Evolutionary conservation across 1,139 yeast species (phyloP), one percentile per base, ranked within the genome.

Genomic region (Pichia sp.): DNA sequence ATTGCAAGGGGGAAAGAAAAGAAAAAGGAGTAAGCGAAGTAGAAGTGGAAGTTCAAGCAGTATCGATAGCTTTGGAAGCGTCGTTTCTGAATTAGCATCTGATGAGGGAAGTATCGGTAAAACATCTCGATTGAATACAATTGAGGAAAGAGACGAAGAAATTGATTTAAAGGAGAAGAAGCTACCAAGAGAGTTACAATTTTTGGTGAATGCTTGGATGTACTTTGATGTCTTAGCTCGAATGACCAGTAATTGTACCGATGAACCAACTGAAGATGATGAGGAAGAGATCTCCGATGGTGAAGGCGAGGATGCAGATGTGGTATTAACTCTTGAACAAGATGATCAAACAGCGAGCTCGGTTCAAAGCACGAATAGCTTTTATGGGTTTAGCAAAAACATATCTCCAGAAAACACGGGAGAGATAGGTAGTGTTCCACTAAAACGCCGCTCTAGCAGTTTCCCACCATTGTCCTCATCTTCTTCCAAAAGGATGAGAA

Each of bases 161-260:
- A 24, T 19, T 14, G 29, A 29, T 13, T 17, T 22, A 13, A 26
- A 21, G 4, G 14, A 35, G 11, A 33, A 27, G 11, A 45, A 35
- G 31, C 32, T 69, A 15, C 75, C 76, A 3, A 60, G 56, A 38
- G 67, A 67, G 35, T 59, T 74, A 24, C 77, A 66, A 47, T 74
- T 73, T 43, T 58, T 77, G 33, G 74, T 76, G 58, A 77, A 77
- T 51, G 67, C 72, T 22, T 78, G 83, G 77, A 64, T 77, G 32
- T 78, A 78, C 52, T 68, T 74, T 47, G 84, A 77, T 53, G 83
- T 77, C 3, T 58, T 77, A 41, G 77, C 83, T 1, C 72, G 78
- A 42, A 69, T 78, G 69, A 75, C 83, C 0, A 66, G 78, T 15
- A 74, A 68, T 37, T 54, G 62, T 11, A 64, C 70, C 40, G 70